phyloP scores from a whole-genome alignment of 306 rosid species.

The Quercus aquifolioides region DNA sequence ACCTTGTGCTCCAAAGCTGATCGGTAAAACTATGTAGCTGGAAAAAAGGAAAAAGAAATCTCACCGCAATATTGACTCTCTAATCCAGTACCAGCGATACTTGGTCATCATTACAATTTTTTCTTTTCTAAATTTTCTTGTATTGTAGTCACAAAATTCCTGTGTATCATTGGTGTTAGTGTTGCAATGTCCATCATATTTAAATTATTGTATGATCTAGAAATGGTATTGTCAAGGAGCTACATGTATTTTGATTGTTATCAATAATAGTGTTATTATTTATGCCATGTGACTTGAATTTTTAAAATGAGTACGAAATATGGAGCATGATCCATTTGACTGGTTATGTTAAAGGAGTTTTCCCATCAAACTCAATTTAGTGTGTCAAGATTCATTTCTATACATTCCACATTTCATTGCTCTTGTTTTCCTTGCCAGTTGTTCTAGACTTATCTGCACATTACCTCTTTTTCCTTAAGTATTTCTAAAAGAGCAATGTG shows the following conservation, averaged over 20 bases:
- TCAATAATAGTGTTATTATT: conserved; percentile 28
- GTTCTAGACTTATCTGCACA: no score
- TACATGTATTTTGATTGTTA: conserved; percentile 20
- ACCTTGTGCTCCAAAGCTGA: background rate
- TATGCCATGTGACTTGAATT: background rate
- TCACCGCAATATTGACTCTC: conserved; percentile 14
- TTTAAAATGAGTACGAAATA: background rate
- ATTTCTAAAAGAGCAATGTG: no score
- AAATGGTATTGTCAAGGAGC: conserved; percentile 23
- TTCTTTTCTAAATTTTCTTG: conserved; percentile 19
- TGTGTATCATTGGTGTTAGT: conserved; percentile 14
- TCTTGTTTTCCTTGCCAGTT: no score
- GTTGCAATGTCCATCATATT: conserved; percentile 12
- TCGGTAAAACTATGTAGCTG: background rate
- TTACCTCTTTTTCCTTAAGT: no score
- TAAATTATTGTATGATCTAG: conserved; percentile 21
- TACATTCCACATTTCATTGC: no score
- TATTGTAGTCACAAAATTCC: conserved; percentile 19
- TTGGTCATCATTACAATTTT: conserved; percentile 15
- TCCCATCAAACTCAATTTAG: background rate
- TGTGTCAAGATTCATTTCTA: background rate
- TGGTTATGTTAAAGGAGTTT: background rate
- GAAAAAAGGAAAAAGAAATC: background rate
- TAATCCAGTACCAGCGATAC: conserved; percentile 14
- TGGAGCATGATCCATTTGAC: background rate